phyloP scores from a whole-genome alignment of 345 rosid genomes.

The Eucalyptus rudis region DNA sequence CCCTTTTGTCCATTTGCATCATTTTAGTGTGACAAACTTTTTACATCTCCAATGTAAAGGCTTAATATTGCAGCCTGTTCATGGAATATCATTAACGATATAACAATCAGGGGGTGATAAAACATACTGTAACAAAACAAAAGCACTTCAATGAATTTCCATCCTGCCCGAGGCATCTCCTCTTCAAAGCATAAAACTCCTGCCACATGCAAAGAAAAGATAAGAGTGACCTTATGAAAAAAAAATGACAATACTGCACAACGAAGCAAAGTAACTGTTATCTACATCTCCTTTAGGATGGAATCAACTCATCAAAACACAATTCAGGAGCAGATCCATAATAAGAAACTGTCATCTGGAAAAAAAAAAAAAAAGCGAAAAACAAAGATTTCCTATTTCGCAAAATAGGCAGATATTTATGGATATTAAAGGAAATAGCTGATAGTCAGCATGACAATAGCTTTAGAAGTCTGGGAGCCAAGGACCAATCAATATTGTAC shows the following conservation, averaged over 20 bases:
- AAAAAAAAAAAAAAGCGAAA: background rate
- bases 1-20: background rate
- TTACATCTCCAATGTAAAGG: background rate
- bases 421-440: background rate
- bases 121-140: slow-evolving; percentile 7
- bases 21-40: background rate
- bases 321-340: background rate
- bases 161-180: slow-evolving; percentile 5
- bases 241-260: background rate
- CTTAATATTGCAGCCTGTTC: background rate
- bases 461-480: background rate
- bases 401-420: background rate
- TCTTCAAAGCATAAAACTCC: slow-evolving; percentile 12
- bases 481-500: background rate
- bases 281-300: background rate
- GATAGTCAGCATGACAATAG: background rate
- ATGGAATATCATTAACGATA: background rate
- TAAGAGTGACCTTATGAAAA: background rate
- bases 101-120: background rate
- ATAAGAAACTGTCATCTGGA: background rate
- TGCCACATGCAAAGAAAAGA: background rate
- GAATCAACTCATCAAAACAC: background rate
- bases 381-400: background rate
- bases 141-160: slow-evolving; percentile 3
- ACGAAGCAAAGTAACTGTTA: background rate